phyloP scores from a whole-genome alignment of 2,329 filamentous ascomycete genomes.

The Aspergillus piperis region DNA sequence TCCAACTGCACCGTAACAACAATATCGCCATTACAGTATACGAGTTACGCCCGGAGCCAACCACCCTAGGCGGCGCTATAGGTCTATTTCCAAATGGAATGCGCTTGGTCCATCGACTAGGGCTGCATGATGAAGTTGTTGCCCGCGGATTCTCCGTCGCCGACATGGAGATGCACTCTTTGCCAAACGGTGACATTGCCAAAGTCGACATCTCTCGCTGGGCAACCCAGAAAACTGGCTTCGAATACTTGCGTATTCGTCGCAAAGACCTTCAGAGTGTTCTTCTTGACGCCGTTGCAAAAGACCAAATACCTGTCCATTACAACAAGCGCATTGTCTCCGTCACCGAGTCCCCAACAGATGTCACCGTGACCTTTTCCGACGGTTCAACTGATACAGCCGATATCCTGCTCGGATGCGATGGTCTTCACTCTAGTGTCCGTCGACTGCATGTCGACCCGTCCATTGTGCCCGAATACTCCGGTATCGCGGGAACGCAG shows the following conservation, averaged over 20 bases:
- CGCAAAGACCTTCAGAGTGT: slow-evolving; percentile 30
- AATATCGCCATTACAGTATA: slow-evolving; percentile 25
- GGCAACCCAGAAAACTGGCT: slow-evolving; percentile 22
- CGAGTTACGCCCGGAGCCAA: slow-evolving; percentile 32
- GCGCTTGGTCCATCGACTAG: slow-evolving; percentile 29
- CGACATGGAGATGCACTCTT: background rate
- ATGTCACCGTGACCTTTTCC: slow-evolving; percentile 16
- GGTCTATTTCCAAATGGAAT: slow-evolving; percentile 34
- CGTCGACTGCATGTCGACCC: slow-evolving; percentile 36
- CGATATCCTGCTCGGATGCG: slow-evolving; percentile 37
- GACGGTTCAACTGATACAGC: slow-evolving; percentile 19
- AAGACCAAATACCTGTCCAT: slow-evolving; percentile 10
- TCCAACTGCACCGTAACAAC: slow-evolving; percentile 20
- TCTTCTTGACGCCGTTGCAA: slow-evolving; percentile 21
- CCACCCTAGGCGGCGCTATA: slow-evolving; percentile 34
- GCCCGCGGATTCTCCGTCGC: slow-evolving; percentile 13
- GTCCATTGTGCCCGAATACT: slow-evolving; percentile 32
- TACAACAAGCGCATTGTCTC: slow-evolving; percentile 10
- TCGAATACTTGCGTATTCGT: slow-evolving; percentile 30
- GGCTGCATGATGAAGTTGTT: slow-evolving; percentile 20
- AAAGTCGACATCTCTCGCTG: background rate
- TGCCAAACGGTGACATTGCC: background rate
- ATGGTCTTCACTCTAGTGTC: slow-evolving; percentile 43
- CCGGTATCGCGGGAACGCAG: slow-evolving; percentile 29
- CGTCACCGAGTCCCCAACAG: slow-evolving; percentile 23